Evolutionary conservation across 176 grass and related monocot species (phyloP).

Genomic region (Cenchrus americanus): DNA sequence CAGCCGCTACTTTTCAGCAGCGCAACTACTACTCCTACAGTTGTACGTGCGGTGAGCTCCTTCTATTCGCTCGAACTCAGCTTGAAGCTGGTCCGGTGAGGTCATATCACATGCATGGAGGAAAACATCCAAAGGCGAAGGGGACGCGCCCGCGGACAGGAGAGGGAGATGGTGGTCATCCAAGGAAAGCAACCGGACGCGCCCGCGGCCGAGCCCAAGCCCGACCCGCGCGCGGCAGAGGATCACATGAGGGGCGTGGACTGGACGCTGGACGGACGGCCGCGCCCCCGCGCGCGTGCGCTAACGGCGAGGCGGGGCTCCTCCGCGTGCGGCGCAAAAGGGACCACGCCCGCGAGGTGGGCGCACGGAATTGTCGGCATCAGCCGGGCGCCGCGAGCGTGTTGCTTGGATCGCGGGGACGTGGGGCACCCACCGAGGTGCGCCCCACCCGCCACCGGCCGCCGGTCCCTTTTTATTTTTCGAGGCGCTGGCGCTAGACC

Average conservation of each 20-base stretch:
- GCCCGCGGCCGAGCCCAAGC: background rate
- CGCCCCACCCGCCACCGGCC: conserved; percentile 8
- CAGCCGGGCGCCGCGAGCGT: conserved; percentile 40
- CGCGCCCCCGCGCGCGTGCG: background rate
- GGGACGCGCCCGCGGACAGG: background rate
- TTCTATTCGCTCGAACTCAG: background rate
- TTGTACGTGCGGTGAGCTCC: background rate
- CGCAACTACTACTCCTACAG: background rate
- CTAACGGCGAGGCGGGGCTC: background rate
- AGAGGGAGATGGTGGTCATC: background rate
- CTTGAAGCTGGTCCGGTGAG: background rate
- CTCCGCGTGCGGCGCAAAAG: conserved; percentile 21
- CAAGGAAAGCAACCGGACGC: background rate
- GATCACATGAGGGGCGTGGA: background rate
- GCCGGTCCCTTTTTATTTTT: conserved; percentile 32
- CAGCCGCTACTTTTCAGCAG: conserved; percentile 9
- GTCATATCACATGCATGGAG: conserved; percentile 23
- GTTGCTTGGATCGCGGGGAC: conserved; percentile 48
- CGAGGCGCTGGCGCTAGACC: conserved; percentile 38
- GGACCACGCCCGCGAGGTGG: conserved; percentile 2
- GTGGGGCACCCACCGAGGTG: conserved; percentile 26
- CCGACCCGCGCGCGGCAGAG: background rate
- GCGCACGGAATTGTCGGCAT: conserved; percentile 42
- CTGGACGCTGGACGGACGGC: background rate
- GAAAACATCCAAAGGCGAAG: background rate